Evolutionary conservation across 2,329 filamentous ascomycete genomes (phyloP).

Genomic region (Allantophomopsis cytisporea): DNA sequence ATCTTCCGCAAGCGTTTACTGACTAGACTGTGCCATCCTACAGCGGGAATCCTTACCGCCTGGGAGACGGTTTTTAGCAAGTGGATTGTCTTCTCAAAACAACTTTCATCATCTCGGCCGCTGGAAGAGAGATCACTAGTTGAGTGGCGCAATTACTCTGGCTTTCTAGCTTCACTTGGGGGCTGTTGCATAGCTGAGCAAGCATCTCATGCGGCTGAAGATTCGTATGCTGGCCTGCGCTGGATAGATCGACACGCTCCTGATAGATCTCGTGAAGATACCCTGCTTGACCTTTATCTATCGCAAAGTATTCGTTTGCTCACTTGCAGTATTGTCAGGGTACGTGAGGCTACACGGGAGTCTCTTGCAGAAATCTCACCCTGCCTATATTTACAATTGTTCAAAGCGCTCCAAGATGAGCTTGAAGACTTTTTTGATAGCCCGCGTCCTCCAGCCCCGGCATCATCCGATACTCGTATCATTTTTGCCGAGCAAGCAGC

Average conservation of each 20-base stretch:
- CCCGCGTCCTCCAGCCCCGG: conserved; percentile 33
- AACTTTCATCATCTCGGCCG: conserved; percentile 37
- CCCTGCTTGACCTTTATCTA: conserved; percentile 45
- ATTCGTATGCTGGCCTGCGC: conserved; percentile 39
- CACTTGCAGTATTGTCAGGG: conserved; percentile 47
- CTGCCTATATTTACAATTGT: conserved; percentile 45
- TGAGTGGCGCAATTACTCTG: conserved; percentile 58
- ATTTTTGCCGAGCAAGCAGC: conserved; percentile 56
- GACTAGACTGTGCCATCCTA: conserved; percentile 46
- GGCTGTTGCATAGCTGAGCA: conserved; percentile 52
- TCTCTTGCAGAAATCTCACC: conserved; percentile 51
- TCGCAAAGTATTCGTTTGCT: conserved; percentile 51
- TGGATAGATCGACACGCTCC: conserved; percentile 40
- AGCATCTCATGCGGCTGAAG: conserved; percentile 36
- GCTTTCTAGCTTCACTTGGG: conserved; percentile 53
- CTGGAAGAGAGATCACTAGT: conserved; percentile 41
- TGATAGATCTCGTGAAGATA: conserved; percentile 41
- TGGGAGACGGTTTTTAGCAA: conserved; percentile 54
- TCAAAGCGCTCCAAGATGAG: conserved; percentile 51
- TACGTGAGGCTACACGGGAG: conserved; percentile 54
- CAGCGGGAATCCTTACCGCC: conserved; percentile 50
- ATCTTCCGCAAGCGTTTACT: conserved; percentile 41
- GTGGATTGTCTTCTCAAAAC: conserved; percentile 50
- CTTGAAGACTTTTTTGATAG: conserved; percentile 49
- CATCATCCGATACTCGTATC: conserved; percentile 44